phyloP scores from a whole-genome alignment of 176 grass and related monocot genomes.

The Typha latifolia region DNA sequence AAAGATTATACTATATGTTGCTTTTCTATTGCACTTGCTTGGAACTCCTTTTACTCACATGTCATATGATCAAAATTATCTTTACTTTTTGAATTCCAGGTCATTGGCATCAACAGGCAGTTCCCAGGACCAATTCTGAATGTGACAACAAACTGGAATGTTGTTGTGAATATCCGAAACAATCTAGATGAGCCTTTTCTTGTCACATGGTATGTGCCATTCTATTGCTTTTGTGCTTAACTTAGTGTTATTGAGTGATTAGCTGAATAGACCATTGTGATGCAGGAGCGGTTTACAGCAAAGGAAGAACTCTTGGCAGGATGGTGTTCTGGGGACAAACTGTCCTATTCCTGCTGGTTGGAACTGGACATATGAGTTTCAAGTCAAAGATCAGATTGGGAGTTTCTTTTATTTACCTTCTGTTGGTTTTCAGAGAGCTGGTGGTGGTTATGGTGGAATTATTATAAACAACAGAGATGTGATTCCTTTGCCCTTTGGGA shows the following conservation, averaged over 20 bases:
- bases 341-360: constrained; percentile 69
- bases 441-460: constrained; percentile 61
- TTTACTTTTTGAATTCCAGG: constrained; percentile 25
- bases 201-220: constrained; percentile 47
- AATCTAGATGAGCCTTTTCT: constrained; percentile 81
- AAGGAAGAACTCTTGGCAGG: constrained; percentile 70
- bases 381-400: constrained; percentile 84
- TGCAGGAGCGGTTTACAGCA: constrained; percentile 72
- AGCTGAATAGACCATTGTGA: not conserved
- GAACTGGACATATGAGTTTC: constrained; percentile 93
- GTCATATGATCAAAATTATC: not conserved
- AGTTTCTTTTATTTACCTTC: constrained; percentile 74
- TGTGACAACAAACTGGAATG: constrained; percentile 97
- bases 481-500: constrained; percentile 69
- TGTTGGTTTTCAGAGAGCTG: constrained; percentile 42
- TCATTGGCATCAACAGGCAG: constrained; percentile 74
- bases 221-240: not conserved
- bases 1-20: not conserved
- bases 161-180: constrained; percentile 76
- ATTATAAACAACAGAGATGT: constrained; percentile 80
- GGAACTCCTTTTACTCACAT: not conserved
- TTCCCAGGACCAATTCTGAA: constrained; percentile 65
- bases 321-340: constrained; percentile 79
- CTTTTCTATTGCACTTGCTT: not conserved
- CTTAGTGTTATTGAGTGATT: not conserved